These are phyloP conservation scores for Ploettnerulaceae sp. DNA, from an alignment of 2,329 filamentous ascomycete genomes.

Conservation along the genomic window DNA sequence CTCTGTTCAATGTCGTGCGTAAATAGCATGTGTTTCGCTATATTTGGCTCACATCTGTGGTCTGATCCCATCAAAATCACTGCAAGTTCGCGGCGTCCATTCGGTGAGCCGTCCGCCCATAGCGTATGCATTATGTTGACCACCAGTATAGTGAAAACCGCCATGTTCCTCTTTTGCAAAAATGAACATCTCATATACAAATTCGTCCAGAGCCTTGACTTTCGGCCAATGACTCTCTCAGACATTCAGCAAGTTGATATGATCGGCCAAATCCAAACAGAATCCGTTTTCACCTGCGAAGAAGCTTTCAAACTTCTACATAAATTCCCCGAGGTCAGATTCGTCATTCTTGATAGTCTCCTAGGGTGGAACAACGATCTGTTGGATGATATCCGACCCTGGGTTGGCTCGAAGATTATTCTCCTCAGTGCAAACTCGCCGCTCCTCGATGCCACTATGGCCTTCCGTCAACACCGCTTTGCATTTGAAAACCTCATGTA, in stretches of 20 bases:
- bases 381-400: not conserved
- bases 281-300: too few species aligned
- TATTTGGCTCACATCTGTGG: slow-evolving; percentile 21
- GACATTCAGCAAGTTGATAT: too few species aligned
- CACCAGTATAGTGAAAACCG: slow-evolving; percentile 36
- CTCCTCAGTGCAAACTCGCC: slow-evolving; percentile 1
- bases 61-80: slow-evolving; percentile 20
- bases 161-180: slow-evolving; percentile 28
- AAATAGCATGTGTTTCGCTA: slow-evolving; percentile 16
- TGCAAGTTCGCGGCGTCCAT: slow-evolving; percentile 8
- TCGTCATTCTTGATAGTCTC: not conserved
- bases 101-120: slow-evolving; percentile 10
- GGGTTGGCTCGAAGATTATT: not conserved
- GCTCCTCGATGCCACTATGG: not conserved
- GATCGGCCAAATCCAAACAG: too few species aligned
- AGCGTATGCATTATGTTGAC: not conserved
- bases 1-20: slow-evolving; percentile 16
- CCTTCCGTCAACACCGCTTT: not conserved
- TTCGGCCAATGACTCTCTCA: not conserved
- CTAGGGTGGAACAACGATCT: not conserved
- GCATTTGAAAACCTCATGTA: slow-evolving; percentile 17
- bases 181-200: not conserved
- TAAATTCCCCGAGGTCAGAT: not conserved
- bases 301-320: not conserved
- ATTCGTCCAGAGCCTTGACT: not conserved